Conservation (phyloP, 2,329 filamentous ascomycete genomes). For the Sclerotinia glacialis region DNA sequence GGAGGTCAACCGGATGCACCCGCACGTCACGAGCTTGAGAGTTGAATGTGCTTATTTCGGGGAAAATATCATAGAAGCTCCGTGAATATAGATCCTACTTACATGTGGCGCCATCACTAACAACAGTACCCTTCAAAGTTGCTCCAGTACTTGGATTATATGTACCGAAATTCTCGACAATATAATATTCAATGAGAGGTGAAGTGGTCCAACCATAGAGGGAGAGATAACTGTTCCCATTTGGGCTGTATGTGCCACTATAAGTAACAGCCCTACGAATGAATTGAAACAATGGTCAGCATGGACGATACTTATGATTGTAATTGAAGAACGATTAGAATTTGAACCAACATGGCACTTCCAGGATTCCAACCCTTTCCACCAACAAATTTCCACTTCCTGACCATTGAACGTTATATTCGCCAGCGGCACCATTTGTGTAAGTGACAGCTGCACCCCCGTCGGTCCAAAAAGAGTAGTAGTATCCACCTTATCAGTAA, state of each 20-base stretch:
- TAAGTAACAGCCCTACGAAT: conserved; percentile 42
- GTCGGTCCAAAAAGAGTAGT: conserved; percentile 60
- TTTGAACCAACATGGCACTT: conserved; percentile 28
- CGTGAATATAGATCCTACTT: not conserved
- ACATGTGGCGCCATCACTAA: conserved; percentile 53
- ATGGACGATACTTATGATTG: not conserved
- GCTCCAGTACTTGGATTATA: conserved; percentile 50
- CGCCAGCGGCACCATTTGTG: conserved; percentile 51
- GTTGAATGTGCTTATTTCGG: not conserved
- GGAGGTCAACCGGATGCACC: too few species aligned
- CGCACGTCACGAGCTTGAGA: not conserved
- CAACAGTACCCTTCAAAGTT: conserved; percentile 50
- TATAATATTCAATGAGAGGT: conserved; percentile 46
- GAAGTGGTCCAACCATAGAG: conserved; percentile 54
- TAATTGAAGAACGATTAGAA: not conserved
- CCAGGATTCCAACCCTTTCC: conserved; percentile 52
- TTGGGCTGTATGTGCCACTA: conserved; percentile 43
- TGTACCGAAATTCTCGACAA: conserved; percentile 52
- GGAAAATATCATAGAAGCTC: not conserved
- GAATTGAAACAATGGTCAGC: not conserved
- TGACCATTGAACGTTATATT: conserved; percentile 51
- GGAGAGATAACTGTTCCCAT: conserved; percentile 50
- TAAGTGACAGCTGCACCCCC: conserved; percentile 50
- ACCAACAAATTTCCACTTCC: conserved; percentile 47
- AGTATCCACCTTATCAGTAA: conserved; percentile 36